These are phyloP conservation scores for Cylindrotheca fusiformis DNA, from an alignment of 108 stramenopile species.

Conservation along the genomic window DNA sequence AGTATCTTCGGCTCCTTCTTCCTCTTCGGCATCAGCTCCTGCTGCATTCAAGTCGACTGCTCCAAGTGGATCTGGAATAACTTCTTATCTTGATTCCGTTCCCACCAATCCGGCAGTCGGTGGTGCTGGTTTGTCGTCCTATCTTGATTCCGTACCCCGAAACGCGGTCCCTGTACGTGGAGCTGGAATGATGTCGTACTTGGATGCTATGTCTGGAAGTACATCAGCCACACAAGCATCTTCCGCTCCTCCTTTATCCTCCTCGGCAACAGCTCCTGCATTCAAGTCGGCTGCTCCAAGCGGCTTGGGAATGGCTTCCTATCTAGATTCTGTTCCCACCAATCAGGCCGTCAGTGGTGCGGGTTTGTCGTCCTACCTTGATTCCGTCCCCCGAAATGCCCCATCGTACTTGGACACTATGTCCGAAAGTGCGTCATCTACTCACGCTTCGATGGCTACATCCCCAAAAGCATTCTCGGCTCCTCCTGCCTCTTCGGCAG, in stretches of 20 bases:
- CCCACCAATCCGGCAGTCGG: neutral
- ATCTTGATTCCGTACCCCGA: neutral
- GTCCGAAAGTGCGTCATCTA: neutral
- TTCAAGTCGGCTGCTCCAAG: slow-evolving; percentile 10
- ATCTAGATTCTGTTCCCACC: slow-evolving; percentile 12
- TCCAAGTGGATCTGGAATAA: slow-evolving; percentile 20
- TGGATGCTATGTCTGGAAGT: neutral
- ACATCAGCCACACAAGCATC: neutral
- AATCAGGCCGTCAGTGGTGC: slow-evolving; percentile 9
- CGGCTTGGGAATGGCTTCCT: slow-evolving; percentile 13
- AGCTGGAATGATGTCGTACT: slow-evolving; percentile 4
- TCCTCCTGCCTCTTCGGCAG: neutral
- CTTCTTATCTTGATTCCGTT: slow-evolving; percentile 8
- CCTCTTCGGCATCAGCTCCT: slow-evolving; percentile 7
- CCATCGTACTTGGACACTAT: slow-evolving; percentile 7
- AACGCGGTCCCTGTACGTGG: neutral
- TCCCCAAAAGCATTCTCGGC: neutral
- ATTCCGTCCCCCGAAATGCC: slow-evolving; percentile 18
- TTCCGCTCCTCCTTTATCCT: neutral
- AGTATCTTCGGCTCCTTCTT: slow-evolving; percentile 3
- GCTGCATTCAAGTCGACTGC: slow-evolving; percentile 11
- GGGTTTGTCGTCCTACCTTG: slow-evolving; percentile 26
- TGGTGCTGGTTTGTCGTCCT: slow-evolving; percentile 4
- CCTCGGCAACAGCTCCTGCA: slow-evolving; percentile 11
- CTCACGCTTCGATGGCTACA: neutral